phyloP scores from a whole-genome alignment of 768 basidiomycete species.

The Kwoniella sp. region DNA sequence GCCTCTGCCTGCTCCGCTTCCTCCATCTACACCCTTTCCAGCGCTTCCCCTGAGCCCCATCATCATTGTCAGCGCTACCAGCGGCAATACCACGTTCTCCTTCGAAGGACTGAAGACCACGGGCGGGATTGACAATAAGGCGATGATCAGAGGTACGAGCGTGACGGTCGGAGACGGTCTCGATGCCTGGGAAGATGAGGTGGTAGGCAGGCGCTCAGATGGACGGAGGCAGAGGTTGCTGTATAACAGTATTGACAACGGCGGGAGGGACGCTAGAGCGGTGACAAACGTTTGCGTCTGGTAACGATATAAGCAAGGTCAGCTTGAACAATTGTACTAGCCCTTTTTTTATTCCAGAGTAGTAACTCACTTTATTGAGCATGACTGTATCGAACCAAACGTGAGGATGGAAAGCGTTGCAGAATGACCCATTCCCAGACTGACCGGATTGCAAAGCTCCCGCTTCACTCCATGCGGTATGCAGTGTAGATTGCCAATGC shows the following conservation, averaged over 20 bases:
- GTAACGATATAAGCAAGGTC: neutral
- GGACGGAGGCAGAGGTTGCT: slow-evolving; percentile 14
- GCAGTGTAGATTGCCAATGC: no score
- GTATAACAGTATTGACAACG: slow-evolving; percentile 14
- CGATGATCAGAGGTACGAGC: slow-evolving; percentile 76
- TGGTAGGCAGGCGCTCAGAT: neutral
- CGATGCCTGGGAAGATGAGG: neutral
- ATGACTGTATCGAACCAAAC: no score
- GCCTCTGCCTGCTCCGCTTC: slow-evolving; percentile 46
- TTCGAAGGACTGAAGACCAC: slow-evolving; percentile 95
- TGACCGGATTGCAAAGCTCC: no score
- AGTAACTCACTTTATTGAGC: no score
- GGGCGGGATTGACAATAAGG: slow-evolving; percentile 80
- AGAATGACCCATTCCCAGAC: no score
- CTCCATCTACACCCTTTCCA: slow-evolving; percentile 4
- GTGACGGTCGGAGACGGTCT: slow-evolving; percentile 64
- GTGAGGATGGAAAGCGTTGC: no score
- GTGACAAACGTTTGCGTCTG: neutral
- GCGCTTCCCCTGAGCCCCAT: slow-evolving; percentile 55
- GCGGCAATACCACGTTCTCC: slow-evolving; percentile 86
- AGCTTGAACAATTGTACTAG: no score
- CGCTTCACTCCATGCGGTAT: no score
- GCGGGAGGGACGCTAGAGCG: slow-evolving; percentile 7
- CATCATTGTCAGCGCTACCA: slow-evolving; percentile 80
- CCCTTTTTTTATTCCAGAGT: no score